phyloP scores from a whole-genome alignment of 805 yeast genomes.

The Peterozyma xylosa region DNA sequence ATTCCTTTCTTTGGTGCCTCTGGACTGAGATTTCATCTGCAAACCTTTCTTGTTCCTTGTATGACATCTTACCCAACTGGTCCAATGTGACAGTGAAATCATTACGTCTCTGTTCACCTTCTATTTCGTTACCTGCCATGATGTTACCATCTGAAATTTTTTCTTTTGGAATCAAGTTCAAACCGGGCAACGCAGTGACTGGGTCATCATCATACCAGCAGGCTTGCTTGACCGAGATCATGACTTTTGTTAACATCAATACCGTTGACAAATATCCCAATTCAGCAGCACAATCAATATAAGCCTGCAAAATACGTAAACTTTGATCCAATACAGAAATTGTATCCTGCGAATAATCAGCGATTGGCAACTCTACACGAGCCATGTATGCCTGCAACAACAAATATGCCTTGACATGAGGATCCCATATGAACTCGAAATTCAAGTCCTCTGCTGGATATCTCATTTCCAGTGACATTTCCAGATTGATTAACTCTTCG shows the following conservation, averaged over 20 bases:
- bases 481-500: conserved; percentile 80
- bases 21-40: conserved; percentile 33
- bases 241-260: conserved; percentile 51
- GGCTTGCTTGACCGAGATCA: conserved; percentile 87
- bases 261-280: conserved; percentile 63
- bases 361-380: conserved; percentile 77
- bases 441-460: conserved; percentile 51
- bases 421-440: conserved; percentile 74
- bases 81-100: conserved; percentile 22
- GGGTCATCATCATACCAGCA: conserved; percentile 81
- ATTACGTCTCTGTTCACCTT: conserved; percentile 2
- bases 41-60: conserved; percentile 24
- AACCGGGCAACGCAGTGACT: conserved; percentile 47
- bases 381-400: conserved; percentile 68
- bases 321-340: conserved; percentile 91
- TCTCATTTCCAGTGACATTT: conserved; percentile 68
- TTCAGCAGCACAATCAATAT: conserved; percentile 84
- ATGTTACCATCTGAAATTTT: conserved; percentile 26
- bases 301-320: conserved; percentile 88
- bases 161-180: conserved; percentile 13
- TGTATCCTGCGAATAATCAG: conserved; percentile 92
- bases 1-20: conserved; percentile 35
- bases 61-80: conserved; percentile 32
- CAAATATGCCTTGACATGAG: conserved; percentile 72
- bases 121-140: conserved; percentile 21